Evolutionary conservation across 2,329 filamentous ascomycete species (phyloP).

Genomic region (Exophiala aquamarina): DNA sequence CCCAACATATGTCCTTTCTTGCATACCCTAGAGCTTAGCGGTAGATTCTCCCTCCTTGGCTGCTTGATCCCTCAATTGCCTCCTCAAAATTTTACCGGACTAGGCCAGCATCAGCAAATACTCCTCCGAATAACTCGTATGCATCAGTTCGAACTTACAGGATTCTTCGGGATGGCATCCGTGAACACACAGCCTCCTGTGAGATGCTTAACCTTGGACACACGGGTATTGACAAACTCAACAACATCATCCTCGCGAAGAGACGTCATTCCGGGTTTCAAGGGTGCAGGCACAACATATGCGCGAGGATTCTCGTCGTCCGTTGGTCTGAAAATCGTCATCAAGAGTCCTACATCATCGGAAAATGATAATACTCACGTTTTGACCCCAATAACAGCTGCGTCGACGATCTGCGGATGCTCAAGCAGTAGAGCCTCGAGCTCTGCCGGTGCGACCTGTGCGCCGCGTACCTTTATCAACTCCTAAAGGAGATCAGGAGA

Average conservation of each 20-base stretch:
- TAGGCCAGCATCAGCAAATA: not conserved
- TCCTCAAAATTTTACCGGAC: slow-evolving; percentile 49
- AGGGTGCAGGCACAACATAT: slow-evolving; percentile 36
- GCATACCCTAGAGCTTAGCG: slow-evolving; percentile 11
- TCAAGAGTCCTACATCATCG: not conserved
- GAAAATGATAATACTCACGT: slow-evolving; percentile 26
- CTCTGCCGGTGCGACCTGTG: slow-evolving; percentile 50
- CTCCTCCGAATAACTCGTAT: too few relatives aligned
- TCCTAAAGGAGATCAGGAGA: slow-evolving; percentile 29
- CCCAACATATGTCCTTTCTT: too few relatives aligned
- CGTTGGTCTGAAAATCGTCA: slow-evolving; percentile 2
- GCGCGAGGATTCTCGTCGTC: slow-evolving; percentile 32
- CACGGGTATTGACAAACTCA: slow-evolving; percentile 42
- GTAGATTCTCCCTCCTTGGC: slow-evolving; percentile 5
- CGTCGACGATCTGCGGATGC: slow-evolving; percentile 46
- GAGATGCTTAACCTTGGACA: slow-evolving; percentile 47
- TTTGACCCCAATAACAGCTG: slow-evolving; percentile 47
- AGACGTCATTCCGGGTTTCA: slow-evolving; percentile 8
- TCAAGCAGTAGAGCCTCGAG: slow-evolving; percentile 46
- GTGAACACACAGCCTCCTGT: slow-evolving; percentile 48
- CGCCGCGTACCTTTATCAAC: slow-evolving; percentile 55
- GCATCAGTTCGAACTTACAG: slow-evolving; percentile 6
- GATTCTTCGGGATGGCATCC: slow-evolving; percentile 48
- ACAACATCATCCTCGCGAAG: slow-evolving; percentile 40
- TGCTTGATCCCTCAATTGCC: slow-evolving; percentile 25